A percentile compares a stretch with the other conserved stretches of the same genome.
phyloP scores from a whole-genome alignment of 1,284 basidiomycete genomes.

The Ganoderma lucidum region DNA sequence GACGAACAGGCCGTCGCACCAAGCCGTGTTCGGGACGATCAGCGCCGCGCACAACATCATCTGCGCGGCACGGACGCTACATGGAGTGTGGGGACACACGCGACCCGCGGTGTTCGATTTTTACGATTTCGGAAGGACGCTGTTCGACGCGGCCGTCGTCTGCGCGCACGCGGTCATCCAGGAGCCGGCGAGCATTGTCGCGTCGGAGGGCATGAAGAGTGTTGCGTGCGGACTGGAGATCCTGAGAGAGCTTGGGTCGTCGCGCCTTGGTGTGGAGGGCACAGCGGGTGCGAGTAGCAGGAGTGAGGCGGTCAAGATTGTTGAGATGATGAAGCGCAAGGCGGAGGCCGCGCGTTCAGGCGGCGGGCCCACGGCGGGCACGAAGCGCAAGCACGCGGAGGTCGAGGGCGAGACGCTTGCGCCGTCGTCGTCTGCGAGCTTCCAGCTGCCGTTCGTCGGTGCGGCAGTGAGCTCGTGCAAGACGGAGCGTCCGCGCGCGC shows the following conservation, averaged over 20 bases:
- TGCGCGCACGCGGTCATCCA: constrained; percentile 66
- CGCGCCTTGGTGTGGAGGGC: constrained; percentile 36
- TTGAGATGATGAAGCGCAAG: constrained; percentile 58
- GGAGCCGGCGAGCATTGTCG: constrained; percentile 56
- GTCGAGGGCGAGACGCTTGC: constrained; percentile 39
- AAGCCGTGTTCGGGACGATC: constrained; percentile 62
- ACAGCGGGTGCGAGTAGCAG: constrained; percentile 41
- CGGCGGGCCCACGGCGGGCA: constrained; percentile 39
- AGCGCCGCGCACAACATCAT: constrained; percentile 69
- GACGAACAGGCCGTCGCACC: constrained; percentile 45
- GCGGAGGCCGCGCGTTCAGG: constrained; percentile 47
- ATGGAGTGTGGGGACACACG: constrained; percentile 47
- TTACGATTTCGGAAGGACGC: constrained; percentile 63
- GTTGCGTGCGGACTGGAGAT: constrained; percentile 58
- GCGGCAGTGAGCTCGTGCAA: constrained; percentile 45
- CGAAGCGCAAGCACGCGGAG: constrained; percentile 65
- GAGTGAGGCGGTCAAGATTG: constrained; percentile 51
- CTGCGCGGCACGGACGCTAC: constrained; percentile 54
- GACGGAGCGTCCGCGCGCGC: constrained; percentile 27
- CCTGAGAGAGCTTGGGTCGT: constrained; percentile 47
- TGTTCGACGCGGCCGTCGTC: constrained; percentile 70
- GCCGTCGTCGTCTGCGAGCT: constrained; percentile 38
- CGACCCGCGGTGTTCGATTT: constrained; percentile 60
- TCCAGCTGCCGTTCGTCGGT: constrained; percentile 58
- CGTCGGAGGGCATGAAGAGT: constrained; percentile 56